These are phyloP conservation scores for Colletotrichum paranaense DNA, from an alignment of 2,329 filamentous ascomycete species.

Conservation along the genomic window DNA sequence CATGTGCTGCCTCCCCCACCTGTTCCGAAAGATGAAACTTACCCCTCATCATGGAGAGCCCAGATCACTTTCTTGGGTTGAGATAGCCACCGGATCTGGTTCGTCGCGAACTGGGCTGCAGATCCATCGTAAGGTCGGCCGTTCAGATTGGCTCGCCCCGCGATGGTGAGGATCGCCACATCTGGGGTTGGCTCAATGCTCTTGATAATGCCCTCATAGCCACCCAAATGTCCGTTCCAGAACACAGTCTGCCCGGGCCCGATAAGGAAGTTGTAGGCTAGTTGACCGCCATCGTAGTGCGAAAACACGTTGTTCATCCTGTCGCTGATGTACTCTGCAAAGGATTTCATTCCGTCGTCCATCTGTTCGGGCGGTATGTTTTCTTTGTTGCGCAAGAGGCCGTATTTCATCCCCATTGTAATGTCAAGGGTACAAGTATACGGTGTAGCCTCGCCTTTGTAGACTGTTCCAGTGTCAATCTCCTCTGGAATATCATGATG, in stretches of 20 bases:
- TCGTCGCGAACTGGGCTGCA: conserved; percentile 7
- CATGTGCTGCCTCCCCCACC: too few relatives aligned
- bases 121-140: conserved; percentile 13
- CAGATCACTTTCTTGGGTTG: conserved; percentile 1
- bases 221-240: background rate
- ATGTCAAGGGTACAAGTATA: background rate
- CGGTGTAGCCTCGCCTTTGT: background rate
- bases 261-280: background rate
- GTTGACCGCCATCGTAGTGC: background rate
- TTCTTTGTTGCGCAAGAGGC: background rate
- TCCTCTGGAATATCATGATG: background rate
- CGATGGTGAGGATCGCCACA: conserved; percentile 2
- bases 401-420: background rate
- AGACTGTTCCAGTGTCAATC: background rate
- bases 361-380: background rate
- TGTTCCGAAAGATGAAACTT: background rate
- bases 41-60: conserved; percentile 15
- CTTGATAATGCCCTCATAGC: conserved; percentile 6
- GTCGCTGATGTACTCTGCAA: background rate
- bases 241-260: background rate
- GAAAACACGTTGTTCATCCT: background rate
- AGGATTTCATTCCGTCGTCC: background rate
- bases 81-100: conserved; percentile 8
- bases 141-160: conserved; percentile 14
- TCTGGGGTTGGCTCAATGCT: background rate